These are phyloP conservation scores for Francoa sonchifolia DNA, from an alignment of 441 rosid species.

Conservation along the genomic window DNA sequence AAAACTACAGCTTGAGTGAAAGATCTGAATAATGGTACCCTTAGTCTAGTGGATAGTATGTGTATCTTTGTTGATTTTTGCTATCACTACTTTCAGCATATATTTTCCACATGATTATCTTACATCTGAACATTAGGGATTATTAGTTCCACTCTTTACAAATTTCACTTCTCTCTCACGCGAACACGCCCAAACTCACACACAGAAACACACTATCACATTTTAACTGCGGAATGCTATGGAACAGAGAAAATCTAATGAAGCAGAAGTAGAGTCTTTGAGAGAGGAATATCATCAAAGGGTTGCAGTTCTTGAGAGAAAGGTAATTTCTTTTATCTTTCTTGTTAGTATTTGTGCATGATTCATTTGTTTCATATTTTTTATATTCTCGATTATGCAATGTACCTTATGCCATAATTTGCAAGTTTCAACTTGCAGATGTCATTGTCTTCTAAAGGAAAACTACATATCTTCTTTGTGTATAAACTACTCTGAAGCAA, in stretches of 20 bases:
- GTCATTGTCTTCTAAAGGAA: too few species aligned
- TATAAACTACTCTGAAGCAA: too few species aligned
- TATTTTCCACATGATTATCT: background rate
- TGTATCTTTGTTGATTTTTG: background rate
- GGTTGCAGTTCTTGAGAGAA: slow-evolving; percentile 87
- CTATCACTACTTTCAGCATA: background rate
- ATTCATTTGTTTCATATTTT: too few species aligned
- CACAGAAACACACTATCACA: too few species aligned
- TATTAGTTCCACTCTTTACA: slow-evolving; percentile 1
- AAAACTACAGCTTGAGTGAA: too few species aligned
- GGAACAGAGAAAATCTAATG: slow-evolving; percentile 76
- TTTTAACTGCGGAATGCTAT: slow-evolving; percentile 18
- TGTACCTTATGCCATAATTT: too few species aligned
- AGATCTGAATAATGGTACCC: too few species aligned
- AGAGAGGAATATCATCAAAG: slow-evolving; percentile 98
- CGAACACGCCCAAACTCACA: slow-evolving; percentile 2
- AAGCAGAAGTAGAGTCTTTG: slow-evolving; percentile 88
- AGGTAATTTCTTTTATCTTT: slow-evolving; percentile 28
- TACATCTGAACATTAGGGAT: background rate
- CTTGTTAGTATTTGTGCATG: background rate
- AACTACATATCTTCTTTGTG: too few species aligned
- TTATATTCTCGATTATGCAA: too few species aligned
- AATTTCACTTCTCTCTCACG: background rate
- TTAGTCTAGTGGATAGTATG: too few species aligned
- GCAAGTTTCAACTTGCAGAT: too few species aligned